These are phyloP conservation scores for Amylostereum areolatum DNA, from an alignment of 1,284 basidiomycete species.

Conservation along the genomic window DNA sequence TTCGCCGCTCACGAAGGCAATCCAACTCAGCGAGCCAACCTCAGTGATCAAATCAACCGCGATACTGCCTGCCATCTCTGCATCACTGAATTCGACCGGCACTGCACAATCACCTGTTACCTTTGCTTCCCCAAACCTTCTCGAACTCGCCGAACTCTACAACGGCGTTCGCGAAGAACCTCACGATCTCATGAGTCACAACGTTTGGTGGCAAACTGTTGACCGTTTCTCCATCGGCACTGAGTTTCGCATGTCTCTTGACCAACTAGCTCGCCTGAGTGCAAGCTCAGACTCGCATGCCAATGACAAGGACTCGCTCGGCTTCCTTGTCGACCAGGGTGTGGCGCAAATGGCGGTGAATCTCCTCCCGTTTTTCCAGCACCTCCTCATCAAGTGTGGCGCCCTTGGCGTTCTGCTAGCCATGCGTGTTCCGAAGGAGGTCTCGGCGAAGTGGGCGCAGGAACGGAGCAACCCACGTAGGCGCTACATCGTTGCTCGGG, in stretches of 20 bases:
- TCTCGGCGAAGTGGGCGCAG: conserved; percentile 39
- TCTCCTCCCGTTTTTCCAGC: conserved; percentile 75
- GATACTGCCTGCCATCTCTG: conserved; percentile 60
- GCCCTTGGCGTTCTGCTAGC: conserved; percentile 57
- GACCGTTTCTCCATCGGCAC: conserved; percentile 58
- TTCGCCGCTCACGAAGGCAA: conserved; percentile 8
- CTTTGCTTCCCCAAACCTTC: conserved; percentile 74
- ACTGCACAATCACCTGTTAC: conserved; percentile 42
- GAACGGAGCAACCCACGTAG: conserved; percentile 39
- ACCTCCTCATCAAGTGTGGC: conserved; percentile 82
- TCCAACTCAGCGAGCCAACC: conserved; percentile 68
- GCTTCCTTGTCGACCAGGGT: conserved; percentile 64
- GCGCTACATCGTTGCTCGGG: conserved; percentile 49
- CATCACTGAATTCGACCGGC: conserved; percentile 20
- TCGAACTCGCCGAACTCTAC: conserved; percentile 72
- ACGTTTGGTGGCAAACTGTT: conserved; percentile 59
- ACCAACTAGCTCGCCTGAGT: conserved; percentile 45
- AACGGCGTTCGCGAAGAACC: conserved; percentile 39
- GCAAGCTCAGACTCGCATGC: conserved; percentile 16
- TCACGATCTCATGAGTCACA: conserved; percentile 43
- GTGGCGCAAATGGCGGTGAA: conserved; percentile 74
- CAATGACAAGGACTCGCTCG: conserved; percentile 34
- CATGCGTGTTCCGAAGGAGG: conserved; percentile 45
- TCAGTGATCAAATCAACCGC: conserved; percentile 73
- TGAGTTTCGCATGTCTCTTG: conserved; percentile 59